Evolutionary conservation across 2,329 filamentous ascomycete species (phyloP).

Genomic region (Epichloe sylvatica): DNA sequence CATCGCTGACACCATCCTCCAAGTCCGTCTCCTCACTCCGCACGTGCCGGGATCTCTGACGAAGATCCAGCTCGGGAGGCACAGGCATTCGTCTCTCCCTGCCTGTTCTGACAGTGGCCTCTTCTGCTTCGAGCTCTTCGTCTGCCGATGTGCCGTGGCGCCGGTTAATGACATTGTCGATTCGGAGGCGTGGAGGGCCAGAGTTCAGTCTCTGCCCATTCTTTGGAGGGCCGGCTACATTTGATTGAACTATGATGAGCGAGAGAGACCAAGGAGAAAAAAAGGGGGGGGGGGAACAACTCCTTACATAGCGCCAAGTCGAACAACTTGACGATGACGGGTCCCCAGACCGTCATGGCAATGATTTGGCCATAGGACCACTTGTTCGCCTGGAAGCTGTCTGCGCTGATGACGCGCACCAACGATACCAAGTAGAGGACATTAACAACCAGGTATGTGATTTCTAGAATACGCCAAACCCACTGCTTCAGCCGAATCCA

Average conservation of each 20-base stretch:
- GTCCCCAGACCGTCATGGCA: slow-evolving; percentile 25
- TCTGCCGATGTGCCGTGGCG: slow-evolving; percentile 11
- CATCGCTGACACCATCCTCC: neutral
- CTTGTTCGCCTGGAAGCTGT: slow-evolving; percentile 21
- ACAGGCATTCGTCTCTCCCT: neutral
- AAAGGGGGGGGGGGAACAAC: too few relatives aligned
- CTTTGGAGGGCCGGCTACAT: slow-evolving; percentile 23
- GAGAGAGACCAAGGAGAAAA: too few relatives aligned
- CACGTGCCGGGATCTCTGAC: neutral
- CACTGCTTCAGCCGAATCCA: slow-evolving; percentile 17
- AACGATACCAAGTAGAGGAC: slow-evolving; percentile 25
- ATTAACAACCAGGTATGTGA: slow-evolving; percentile 24
- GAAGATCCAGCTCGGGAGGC: slow-evolving; percentile 1
- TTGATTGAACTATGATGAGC: too few relatives aligned
- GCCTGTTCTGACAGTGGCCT: neutral
- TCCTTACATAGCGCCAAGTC: slow-evolving; percentile 23
- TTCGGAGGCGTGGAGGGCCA: slow-evolving; percentile 23
- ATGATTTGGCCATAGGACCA: slow-evolving; percentile 27
- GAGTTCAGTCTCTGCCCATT: slow-evolving; percentile 23
- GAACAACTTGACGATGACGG: slow-evolving; percentile 26
- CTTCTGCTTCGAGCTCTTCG: slow-evolving; percentile 3
- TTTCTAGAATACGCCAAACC: slow-evolving; percentile 23
- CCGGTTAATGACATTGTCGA: slow-evolving; percentile 26
- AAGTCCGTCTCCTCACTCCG: neutral
- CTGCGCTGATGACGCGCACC: slow-evolving; percentile 20